A percentile compares a stretch with the other conserved stretches of the same genome.
Evolutionary conservation across 495 filamentous ascomycete species (phyloP).

Genomic region (Penicillium steckii): DNA sequence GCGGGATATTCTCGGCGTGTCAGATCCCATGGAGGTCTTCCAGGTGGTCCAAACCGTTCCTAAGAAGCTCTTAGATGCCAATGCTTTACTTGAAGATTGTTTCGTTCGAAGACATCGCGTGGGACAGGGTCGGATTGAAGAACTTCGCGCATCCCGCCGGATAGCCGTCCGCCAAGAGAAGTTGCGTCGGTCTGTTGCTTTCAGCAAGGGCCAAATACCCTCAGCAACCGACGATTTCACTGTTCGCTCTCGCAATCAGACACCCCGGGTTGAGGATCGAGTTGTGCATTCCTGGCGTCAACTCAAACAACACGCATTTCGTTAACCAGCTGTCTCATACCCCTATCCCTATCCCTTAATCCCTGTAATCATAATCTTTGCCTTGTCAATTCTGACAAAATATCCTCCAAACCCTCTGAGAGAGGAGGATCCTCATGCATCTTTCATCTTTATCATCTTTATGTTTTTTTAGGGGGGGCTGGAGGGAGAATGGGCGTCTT

Average conservation of each 20-base stretch:
- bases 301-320: slow-evolving; percentile 42
- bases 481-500: too few relatives aligned
- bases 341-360: too few relatives aligned
- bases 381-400: slow-evolving; percentile 5
- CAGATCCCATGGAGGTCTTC: slow-evolving; percentile 94
- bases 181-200: slow-evolving; percentile 38
- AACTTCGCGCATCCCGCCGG: slow-evolving; percentile 38
- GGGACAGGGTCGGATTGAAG: slow-evolving; percentile 60
- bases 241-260: slow-evolving; percentile 28
- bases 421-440: slow-evolving; percentile 15
- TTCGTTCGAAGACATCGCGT: slow-evolving; percentile 79
- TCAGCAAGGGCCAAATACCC: slow-evolving; percentile 40
- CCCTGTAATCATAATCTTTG: slow-evolving; percentile 29
- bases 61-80: slow-evolving; percentile 75
- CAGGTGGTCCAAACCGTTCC: slow-evolving; percentile 93
- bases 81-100: slow-evolving; percentile 75
- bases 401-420: too few relatives aligned
- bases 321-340: slow-evolving; percentile 12
- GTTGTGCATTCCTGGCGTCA: slow-evolving; percentile 42
- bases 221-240: slow-evolving; percentile 40
- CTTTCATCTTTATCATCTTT: neutral
- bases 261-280: slow-evolving; percentile 37
- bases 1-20: slow-evolving; percentile 71
- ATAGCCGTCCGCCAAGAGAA: slow-evolving; percentile 46
- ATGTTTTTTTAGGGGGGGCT: neutral